Base-by-base conservation (phyloP, 352 stramenopile species). In the Phytophthora tentaculata region DNA sequence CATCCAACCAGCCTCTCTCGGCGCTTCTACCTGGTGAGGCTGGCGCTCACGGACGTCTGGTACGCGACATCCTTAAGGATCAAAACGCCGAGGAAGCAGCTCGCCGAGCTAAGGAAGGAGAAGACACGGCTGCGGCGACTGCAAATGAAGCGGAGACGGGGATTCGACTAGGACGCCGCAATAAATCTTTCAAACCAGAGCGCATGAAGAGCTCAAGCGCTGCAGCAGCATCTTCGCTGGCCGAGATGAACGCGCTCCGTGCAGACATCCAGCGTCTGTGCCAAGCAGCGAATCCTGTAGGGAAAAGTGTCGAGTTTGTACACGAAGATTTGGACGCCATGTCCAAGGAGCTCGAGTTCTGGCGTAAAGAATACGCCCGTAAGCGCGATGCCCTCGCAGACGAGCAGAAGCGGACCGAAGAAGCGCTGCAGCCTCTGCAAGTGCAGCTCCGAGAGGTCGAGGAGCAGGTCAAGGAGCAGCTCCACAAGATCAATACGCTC, bases 251-350 rank as follows among this genome's bases (percentile, higher is more conserved):
- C 22, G 86, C 91, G 48, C 64, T 96, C 9, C 88, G 84, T 35
- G 58, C 49, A 37, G 86, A 83, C 23, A 96, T 99, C 63, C 95
- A 98, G 67, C 77, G 80, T 41, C 86, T 99, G 39, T 98, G 92
- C 55, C 91, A 98, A 75, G 90, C 88, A 7, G 95, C 93, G 1
- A 92, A 96, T 26, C 94, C 91, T 7, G 83, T 98, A 44, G 93
- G 88, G 16, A 93, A 95, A 53, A 97, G 87, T 58, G 94, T 98
- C 65, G 91, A 98, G 76, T 98, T 96, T 77, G 91, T 98, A 19
- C 84, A 97, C 65, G 90, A 98, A 63, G 96, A 98, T 74, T 72
- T 98, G 64, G 90, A 94, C 39, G 80, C 86, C n/a, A 98, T 99
- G 94, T 83, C 80, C 7, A 95, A 94, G 61, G 95, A 98, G 71